These are phyloP conservation scores for Geotrichum restrictum DNA, from an alignment of 1,139 yeast species.

Conservation along the genomic window DNA sequence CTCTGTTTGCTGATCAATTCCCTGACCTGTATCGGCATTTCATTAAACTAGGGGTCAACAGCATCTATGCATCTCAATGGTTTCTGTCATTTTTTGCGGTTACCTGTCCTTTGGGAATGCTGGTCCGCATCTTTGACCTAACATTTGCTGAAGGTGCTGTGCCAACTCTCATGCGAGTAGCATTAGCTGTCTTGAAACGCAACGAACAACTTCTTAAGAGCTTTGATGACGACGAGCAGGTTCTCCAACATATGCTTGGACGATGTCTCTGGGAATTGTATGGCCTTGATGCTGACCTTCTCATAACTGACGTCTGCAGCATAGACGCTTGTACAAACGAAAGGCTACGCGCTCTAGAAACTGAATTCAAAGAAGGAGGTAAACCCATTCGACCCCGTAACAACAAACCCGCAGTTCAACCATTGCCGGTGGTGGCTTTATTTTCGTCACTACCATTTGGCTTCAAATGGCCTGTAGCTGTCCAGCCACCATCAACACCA, in stretches of 20 bases:
- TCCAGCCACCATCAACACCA: background rate
- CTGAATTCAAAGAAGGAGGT: constrained; percentile 23
- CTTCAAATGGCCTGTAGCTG: constrained; percentile 16
- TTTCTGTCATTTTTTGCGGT: constrained; percentile 62
- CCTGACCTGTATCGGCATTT: constrained; percentile 49
- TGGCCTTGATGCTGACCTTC: constrained; percentile 47
- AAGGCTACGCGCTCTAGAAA: constrained; percentile 31
- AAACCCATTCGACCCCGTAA: constrained; percentile 10
- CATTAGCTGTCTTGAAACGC: constrained; percentile 52
- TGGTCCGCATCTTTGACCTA: constrained; percentile 52
- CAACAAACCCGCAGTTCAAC: background rate
- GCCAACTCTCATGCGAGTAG: constrained; percentile 57
- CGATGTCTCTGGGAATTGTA: constrained; percentile 49
- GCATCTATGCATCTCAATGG: constrained; percentile 52
- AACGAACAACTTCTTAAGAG: constrained; percentile 52
- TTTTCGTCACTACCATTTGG: constrained; percentile 10
- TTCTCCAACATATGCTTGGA: constrained; percentile 58
- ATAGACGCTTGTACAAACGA: constrained; percentile 30
- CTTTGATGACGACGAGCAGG: constrained; percentile 56
- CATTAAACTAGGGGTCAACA: constrained; percentile 35
- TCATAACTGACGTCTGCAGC: constrained; percentile 47
- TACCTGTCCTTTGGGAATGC: constrained; percentile 54
- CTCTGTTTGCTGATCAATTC: constrained; percentile 44
- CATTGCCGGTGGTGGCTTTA: background rate
- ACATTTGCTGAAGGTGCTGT: constrained; percentile 63